Evolutionary conservation across 768 basidiomycete genomes (phyloP), one percentile per base, ranked within the genome.

Genomic region (Tricholoma saponaceum): DNA sequence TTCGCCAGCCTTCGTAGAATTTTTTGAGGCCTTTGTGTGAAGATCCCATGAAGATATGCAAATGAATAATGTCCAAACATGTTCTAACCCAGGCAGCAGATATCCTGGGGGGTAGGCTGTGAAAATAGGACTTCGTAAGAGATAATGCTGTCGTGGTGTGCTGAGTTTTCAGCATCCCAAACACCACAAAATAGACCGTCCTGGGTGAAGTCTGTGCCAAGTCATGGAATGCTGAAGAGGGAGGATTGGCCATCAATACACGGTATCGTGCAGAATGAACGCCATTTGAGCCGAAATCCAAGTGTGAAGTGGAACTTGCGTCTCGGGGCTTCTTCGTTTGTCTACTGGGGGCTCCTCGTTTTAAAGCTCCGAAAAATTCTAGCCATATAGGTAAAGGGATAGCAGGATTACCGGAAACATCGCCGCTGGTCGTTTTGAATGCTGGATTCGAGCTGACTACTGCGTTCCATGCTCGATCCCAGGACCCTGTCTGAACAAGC

Each of bases 391-490:
- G 22, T 14, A 67, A 61, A 9, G 70, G 70, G 30, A 69, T 61
- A 16, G 55, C 25, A 44, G 37, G 30, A 54, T 57, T 53, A 32
- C 47, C 52, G 26, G 62, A 55, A 30, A 63, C 44, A 46, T 28
- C 9, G 16, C n/a, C 4, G n/a, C n/a, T n/a, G 2, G 8, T 4
- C 4, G 16, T 4, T 3, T 10, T 10, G 47, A 12, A 8, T n/a
- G 14, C 13, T 28, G 7, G 14, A 8, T 28, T 49, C 25, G 13
- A 46, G 44, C 16, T 14, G 12, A 70, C 63, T 25, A 76, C 72
- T 50, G 74, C 72, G 13, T 62, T 61, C 84, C 85, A 89, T 20
- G 86, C 88, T 22, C 75, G 67, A 10, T 76, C 67, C 86, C 87
- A 89, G 43, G 66, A 68, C 7, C 83, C 86, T 3, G 75, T 73